Percentiles rank a stretch among this genome's conserved stretches.
These are phyloP conservation scores for Monosporascus ibericus DNA, from an alignment of 2,329 filamentous ascomycete genomes.

Conservation along the genomic window DNA sequence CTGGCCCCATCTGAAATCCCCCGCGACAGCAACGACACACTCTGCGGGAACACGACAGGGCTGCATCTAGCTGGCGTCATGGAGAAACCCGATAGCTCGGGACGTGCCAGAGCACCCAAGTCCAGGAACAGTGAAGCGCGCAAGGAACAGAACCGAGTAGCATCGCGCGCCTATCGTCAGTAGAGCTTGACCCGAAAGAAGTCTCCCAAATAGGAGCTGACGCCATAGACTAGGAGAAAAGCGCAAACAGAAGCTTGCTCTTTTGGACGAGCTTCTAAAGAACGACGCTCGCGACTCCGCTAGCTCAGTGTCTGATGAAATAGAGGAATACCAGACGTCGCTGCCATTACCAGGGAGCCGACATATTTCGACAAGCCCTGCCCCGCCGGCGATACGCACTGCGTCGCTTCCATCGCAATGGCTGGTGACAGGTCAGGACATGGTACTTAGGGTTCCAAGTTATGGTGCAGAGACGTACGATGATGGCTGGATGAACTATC, in stretches of 20 bases:
- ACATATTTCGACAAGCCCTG: conserved; percentile 18
- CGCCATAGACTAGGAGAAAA: conserved; percentile 30
- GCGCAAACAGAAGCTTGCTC: conserved; percentile 35
- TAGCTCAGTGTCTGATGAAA: conserved; percentile 24
- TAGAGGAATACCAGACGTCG: conserved; percentile 14
- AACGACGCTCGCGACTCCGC: conserved; percentile 22
- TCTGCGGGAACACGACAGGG: conserved; percentile 2
- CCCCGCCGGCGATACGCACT: conserved; percentile 10
- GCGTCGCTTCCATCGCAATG: conserved; percentile 9
- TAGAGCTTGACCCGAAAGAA: conserved; percentile 4
- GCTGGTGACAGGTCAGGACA: conserved; percentile 11
- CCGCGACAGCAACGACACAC: conserved; percentile 5
- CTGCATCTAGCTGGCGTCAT: conserved; percentile 10
- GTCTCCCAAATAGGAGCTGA: conserved; percentile 8
- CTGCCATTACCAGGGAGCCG: conserved; percentile 11
- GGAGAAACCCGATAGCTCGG: conserved; percentile 12
- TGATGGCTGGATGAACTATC: conserved; percentile 12
- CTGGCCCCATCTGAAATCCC: conserved; percentile 3
- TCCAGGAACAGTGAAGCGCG: conserved; percentile 22
- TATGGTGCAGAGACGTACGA: conserved; percentile 15
- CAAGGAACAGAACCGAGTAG: conserved; percentile 26
- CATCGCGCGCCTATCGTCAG: conserved; percentile 28
- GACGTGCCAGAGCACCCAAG: conserved; percentile 16
- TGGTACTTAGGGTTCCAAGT: conserved; percentile 12
- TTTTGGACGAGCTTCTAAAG: conserved; percentile 32